Evolutionary conservation across 2,329 filamentous ascomycete species (phyloP).

Genomic region (Fusarium fujikuroi): DNA sequence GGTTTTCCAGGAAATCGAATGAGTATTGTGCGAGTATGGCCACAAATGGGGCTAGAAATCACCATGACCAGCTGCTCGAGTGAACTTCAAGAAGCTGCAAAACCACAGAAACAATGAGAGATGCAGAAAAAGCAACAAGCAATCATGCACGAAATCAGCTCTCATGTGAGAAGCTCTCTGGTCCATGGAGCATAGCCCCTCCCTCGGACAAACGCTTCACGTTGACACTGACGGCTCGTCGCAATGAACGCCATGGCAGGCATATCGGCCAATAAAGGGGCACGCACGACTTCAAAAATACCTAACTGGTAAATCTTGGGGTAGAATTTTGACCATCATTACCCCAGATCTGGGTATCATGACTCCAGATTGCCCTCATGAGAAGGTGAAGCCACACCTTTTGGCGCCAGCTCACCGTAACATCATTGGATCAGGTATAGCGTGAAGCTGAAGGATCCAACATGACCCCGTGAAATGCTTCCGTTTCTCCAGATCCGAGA

Average conservation of each 20-base stretch:
- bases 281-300: conserved; percentile 12
- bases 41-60: conserved; percentile 10
- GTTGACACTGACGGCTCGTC: conserved; percentile 10
- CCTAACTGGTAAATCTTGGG: conserved; percentile 13
- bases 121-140: neutral
- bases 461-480: conserved; percentile 8
- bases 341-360: conserved; percentile 23
- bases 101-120: neutral
- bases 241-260: conserved; percentile 8
- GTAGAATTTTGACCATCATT: conserved; percentile 7
- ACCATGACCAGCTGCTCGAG: conserved; percentile 14
- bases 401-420: neutral
- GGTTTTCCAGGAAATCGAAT: neutral
- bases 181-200: conserved; percentile 19
- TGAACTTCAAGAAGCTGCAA: neutral
- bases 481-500: conserved; percentile 25
- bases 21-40: neutral
- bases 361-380: conserved; percentile 10
- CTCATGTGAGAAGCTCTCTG: conserved; percentile 24
- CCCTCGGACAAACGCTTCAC: conserved; percentile 20
- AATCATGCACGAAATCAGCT: conserved; percentile 9
- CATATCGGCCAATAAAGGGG: conserved; percentile 20
- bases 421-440: conserved; percentile 10
- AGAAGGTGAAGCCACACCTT: conserved; percentile 21
- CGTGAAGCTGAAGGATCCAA: conserved; percentile 1